Evolutionary conservation across 106 monocot genomes (phyloP).

Genomic region (Posidonia australis): DNA sequence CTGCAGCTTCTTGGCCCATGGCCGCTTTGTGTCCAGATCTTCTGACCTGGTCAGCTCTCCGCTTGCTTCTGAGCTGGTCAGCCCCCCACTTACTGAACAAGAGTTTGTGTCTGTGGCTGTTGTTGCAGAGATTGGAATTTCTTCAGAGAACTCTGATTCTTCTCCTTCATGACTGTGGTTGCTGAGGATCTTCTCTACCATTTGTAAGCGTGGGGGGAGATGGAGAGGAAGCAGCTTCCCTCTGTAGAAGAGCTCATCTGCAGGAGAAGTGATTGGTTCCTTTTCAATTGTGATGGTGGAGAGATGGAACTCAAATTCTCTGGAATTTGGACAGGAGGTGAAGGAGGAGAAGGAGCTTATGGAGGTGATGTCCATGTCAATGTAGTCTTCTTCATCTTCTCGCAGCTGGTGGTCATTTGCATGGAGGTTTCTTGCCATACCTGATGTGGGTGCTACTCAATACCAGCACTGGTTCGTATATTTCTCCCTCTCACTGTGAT

Average conservation of each 20-base stretch:
- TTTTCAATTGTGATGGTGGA: not conserved
- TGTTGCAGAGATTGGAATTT: constrained; percentile 19
- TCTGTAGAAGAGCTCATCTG: constrained; percentile 61
- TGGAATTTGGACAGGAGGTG: constrained; percentile 18
- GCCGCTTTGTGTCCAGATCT: constrained; percentile 26
- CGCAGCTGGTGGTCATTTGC: not conserved
- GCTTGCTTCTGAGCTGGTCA: constrained; percentile 12
- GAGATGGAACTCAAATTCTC: constrained; percentile 44
- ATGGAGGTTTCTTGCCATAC: not conserved
- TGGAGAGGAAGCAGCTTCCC: constrained; percentile 70
- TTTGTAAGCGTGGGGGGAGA: constrained; percentile 51
- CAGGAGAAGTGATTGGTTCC: constrained; percentile 25
- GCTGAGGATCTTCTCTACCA: constrained; percentile 50
- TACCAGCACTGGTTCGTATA: not conserved
- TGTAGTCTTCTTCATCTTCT: constrained; percentile 35
- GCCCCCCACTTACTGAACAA: constrained; percentile 23
- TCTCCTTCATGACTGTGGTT: constrained; percentile 6
- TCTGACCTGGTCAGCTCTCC: constrained; percentile 30
- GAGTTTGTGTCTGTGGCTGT: constrained; percentile 42
- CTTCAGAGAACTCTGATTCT: not conserved
- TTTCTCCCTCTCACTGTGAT: not conserved
- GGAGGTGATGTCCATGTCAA: constrained; percentile 45
- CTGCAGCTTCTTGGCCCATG: constrained; percentile 67
- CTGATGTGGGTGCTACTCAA: not conserved
- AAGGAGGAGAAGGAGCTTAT: constrained; percentile 7